Conservation (phyloP, 768 basidiomycete species). For the Dendrothele bispora region DNA sequence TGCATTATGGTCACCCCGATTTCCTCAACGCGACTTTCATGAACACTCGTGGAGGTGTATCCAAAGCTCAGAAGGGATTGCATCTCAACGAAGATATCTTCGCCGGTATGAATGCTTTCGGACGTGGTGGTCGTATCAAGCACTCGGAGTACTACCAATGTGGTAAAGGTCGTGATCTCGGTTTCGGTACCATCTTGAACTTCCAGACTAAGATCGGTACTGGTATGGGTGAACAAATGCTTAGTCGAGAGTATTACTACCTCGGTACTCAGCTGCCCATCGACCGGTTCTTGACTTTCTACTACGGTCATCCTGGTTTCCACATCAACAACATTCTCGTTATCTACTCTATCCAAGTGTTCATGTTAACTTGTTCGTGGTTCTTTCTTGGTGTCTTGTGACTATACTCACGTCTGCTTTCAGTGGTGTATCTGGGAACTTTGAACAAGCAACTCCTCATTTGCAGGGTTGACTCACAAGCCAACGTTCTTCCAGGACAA, state of each 20-base stretch:
- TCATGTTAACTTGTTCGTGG: conserved; percentile 89
- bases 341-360: conserved; percentile 96
- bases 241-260: conserved; percentile 99
- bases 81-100: conserved; percentile 99
- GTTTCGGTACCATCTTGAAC: conserved; percentile 98
- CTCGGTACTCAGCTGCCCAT: conserved; percentile 97
- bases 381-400: conserved; percentile 1
- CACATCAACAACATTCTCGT: conserved; percentile 99
- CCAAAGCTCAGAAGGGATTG: conserved; percentile 97
- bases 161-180: conserved; percentile 98
- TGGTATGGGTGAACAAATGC: conserved; percentile 99
- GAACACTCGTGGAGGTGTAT: conserved; percentile 97
- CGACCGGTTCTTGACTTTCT: conserved; percentile 99
- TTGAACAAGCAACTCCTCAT: conserved; percentile 91
- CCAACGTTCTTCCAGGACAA: conserved; percentile 81
- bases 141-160: conserved; percentile 99
- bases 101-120: conserved; percentile 98
- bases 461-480: conserved; percentile 80
- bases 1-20: conserved; percentile 99
- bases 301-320: conserved; percentile 99
- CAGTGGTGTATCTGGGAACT: conserved; percentile 93
- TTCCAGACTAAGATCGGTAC: conserved; percentile 99
- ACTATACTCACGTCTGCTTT: conserved; percentile 10
- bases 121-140: conserved; percentile 98
- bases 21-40: conserved; percentile 98